These are phyloP conservation scores for Fusarium sp. DNA, from an alignment of 2,329 filamentous ascomycete genomes.

Conservation along the genomic window DNA sequence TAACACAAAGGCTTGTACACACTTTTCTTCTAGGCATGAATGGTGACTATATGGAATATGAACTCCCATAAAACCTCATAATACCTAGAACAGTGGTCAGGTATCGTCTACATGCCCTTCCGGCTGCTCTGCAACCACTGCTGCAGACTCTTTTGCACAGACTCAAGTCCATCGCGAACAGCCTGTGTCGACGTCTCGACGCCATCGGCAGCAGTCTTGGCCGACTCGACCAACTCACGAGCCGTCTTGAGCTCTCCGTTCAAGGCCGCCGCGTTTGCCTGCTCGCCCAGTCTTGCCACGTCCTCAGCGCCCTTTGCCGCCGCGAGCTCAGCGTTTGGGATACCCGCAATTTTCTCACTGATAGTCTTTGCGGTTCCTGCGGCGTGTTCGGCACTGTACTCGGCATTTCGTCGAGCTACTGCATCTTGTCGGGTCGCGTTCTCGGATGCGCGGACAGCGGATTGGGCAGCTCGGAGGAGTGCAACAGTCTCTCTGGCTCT, in stretches of 20 bases:
- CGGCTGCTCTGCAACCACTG: conserved; percentile 31
- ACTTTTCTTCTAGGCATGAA: background rate
- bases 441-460: conserved; percentile 15
- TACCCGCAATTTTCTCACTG: background rate
- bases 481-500: conserved; percentile 20
- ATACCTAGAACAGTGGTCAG: no score
- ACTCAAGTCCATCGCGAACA: conserved; percentile 21
- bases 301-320: conserved; percentile 20
- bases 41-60: no score
- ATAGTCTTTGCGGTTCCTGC: background rate
- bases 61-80: no score
- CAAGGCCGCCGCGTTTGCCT: conserved; percentile 15
- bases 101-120: conserved; percentile 10
- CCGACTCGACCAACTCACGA: conserved; percentile 7
- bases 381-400: conserved; percentile 11
- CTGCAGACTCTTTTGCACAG: conserved; percentile 20
- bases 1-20: background rate
- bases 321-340: conserved; percentile 21
- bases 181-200: conserved; percentile 15
- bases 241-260: conserved; percentile 23
- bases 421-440: conserved; percentile 19
- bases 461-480: conserved; percentile 21
- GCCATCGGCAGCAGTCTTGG: conserved; percentile 13
- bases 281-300: conserved; percentile 15
- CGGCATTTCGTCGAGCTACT: background rate